These are phyloP conservation scores for Cercospora sp. DNA, from an alignment of 2,329 filamentous ascomycete species.

Conservation along the genomic window DNA sequence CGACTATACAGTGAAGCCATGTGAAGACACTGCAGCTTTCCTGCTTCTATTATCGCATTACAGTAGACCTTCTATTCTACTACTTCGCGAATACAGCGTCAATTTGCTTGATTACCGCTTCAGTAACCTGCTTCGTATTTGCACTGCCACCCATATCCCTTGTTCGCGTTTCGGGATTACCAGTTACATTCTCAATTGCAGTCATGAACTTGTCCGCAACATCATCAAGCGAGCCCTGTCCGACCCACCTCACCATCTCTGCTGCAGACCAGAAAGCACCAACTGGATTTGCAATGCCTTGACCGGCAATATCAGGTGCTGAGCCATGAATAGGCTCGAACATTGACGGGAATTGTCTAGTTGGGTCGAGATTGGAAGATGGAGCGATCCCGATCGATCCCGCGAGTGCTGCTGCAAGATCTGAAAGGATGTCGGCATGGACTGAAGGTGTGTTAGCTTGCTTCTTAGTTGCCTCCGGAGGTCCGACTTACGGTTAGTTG, in stretches of 20 bases:
- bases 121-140: constrained; percentile 59
- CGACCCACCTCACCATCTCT: constrained; percentile 67
- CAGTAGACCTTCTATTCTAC: not conserved
- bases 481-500: constrained; percentile 51
- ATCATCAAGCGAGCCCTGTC: constrained; percentile 49
- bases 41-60: not conserved
- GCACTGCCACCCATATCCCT: constrained; percentile 60
- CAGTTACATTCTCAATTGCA: constrained; percentile 62
- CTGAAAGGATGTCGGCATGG: constrained; percentile 55
- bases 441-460: constrained; percentile 27
- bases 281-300: constrained; percentile 63
- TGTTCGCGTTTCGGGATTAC: constrained; percentile 53
- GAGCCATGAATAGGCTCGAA: constrained; percentile 59
- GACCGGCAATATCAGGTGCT: constrained; percentile 59
- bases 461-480: not conserved
- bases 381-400: constrained; percentile 72
- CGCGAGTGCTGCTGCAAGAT: constrained; percentile 68
- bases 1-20: not conserved
- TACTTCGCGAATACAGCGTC: constrained; percentile 43
- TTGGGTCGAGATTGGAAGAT: constrained; percentile 68
- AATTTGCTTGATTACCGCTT: constrained; percentile 57
- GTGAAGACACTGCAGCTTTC: not conserved
- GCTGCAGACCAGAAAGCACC: constrained; percentile 69
- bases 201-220: constrained; percentile 60
- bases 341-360: constrained; percentile 59